Evolutionary conservation across 495 filamentous ascomycete genomes (phyloP), one percentile per base, ranked within the genome.

Genomic region (Filosporella fistucella): DNA sequence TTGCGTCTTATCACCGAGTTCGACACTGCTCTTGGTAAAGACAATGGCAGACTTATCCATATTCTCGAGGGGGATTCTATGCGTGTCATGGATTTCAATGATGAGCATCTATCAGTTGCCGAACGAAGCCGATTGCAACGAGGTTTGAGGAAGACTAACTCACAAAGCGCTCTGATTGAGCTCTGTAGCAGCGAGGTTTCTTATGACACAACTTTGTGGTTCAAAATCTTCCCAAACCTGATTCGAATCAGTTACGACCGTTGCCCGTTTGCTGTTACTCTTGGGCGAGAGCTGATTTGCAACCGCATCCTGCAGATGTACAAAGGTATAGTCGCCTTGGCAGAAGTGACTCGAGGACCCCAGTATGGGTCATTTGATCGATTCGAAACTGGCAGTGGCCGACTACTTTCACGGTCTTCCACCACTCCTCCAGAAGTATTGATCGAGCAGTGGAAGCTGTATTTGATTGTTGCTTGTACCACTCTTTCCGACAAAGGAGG

Each of bases 391-490:
- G 47, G 56, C 10, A 70, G 66, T 45, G 68, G 64, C 30, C 65
- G 71, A 12, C 62, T 75, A 17, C 61, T 71, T n/a, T 69, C 65
- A 22, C 69, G 76, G 40, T 80, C 59, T 34, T 85, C 83, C 24
- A 86, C 84, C 3, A 84, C 88, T 21, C 82, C 90, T 8, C 86
- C 90, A 2, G 89, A 95, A 42, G 81, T 94, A 30, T 69, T 98
- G 45, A 79, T 97, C 48, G 93, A 97, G 60, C 93, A 99, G 64
- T 99, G 91, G 91, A 97, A 95, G 65, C 70, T 97, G n/a, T 96
- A 96, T 61, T 75, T 99, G 33, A 87, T 95, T 35, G 95, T 97
- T 66, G 94, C 94, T 5, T 99, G 94, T 62, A 95, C 90, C 8
- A 99, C 94, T 0, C 73, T 99, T 22, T 91, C 85, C 23, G 91